Evolutionary conservation across 352 stramenopile species (phyloP), one percentile per base, ranked within the genome.

Genomic region (Blastocystis sp.): DNA sequence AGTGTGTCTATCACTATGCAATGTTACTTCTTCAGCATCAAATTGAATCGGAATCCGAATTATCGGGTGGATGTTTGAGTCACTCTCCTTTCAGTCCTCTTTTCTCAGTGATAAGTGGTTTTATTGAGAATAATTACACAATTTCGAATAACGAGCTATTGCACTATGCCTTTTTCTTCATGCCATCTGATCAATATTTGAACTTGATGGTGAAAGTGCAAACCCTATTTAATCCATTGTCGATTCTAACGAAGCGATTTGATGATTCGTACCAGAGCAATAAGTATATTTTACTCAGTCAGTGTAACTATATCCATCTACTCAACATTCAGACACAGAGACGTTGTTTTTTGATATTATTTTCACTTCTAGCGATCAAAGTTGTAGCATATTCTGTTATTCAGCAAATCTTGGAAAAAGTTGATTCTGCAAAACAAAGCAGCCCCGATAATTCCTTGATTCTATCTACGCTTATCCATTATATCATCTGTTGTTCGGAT

Each of bases 281-380:
- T 26, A 13, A 68, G 6, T 37, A 68, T 20, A 29, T 66, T 23
- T 34, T 66, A 5, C 39, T 54, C 8, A 41, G 73, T 37, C 43
- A 68, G 20, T 68, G 73, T 26, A 84, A 84, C 73, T 84, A 84
- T 43, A 68, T 84, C 29, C 26, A 84, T 29, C 73, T 84, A 4
- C 73, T 84, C 39, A 66, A 26, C 9, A 9, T 66, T 13, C 11
- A 47, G 43, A 68, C 73, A 11, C 43, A 84, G 23, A 18, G 29
- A 15, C 29, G 73, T 84, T 34, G 15, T 11, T 2, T 6, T 20
- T 80, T 7, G 9, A 6, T 34, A 15, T 41, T 66, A 20, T 13
- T 47, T 41, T 84, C 8, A 66, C 9, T 20, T 26, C 9, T 66
- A 84, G 73, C 73, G 2, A 53, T 84, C 47, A 63, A 64, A 53